Evolutionary conservation across 2,329 filamentous ascomycete species (phyloP), one percentile per base, ranked within the genome.

Genomic region (Claviceps arundinis): DNA sequence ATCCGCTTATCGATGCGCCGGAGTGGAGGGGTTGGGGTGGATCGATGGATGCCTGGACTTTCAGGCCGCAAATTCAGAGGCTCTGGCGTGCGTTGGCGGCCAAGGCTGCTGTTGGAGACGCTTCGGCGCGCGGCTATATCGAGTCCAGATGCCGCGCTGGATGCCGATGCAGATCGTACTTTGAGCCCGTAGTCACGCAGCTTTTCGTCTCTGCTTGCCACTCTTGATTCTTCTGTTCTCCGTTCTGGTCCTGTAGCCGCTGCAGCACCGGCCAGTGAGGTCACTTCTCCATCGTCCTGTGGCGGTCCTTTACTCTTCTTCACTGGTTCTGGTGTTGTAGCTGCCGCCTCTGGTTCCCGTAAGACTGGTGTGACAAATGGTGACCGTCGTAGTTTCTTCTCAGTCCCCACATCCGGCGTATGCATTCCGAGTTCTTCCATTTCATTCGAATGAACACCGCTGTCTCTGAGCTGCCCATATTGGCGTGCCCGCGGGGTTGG

Each of bases 1-100:
- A 83, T 70, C 64, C 76, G 77, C 64, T 70, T 75, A 65, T 84
- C 81, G 56, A 79, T 77, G 57, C 87, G 80, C 61, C 89, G 79
- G 55, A 93, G 76, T 47, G 85, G 82, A 57, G 84, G 85, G 54
- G 83, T 85, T 57, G 69, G 68, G 64, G 69, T 46, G 47, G 50
- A 50, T 17, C 52, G 37, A 19, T 46, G 50, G 17, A 52, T 73
- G 65, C 64, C 58, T 55, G 48, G 69, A 52, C 82, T 87, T 58
- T 84, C 78, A 66, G 85, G 78, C 64, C 82, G 76, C 54, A 76
- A 74, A 58, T 66, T 67, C 38, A 73, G 67, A 56, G 74, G 73
- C 63, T 80, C 77, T 3, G 77, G 77, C 47, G 77, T 78, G 52
- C 71, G 68, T 53, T 72, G 65, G 52, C 72, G 68, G 54, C 71